phyloP scores from a whole-genome alignment of 208 protist species.

The Crithidia expoeki region DNA sequence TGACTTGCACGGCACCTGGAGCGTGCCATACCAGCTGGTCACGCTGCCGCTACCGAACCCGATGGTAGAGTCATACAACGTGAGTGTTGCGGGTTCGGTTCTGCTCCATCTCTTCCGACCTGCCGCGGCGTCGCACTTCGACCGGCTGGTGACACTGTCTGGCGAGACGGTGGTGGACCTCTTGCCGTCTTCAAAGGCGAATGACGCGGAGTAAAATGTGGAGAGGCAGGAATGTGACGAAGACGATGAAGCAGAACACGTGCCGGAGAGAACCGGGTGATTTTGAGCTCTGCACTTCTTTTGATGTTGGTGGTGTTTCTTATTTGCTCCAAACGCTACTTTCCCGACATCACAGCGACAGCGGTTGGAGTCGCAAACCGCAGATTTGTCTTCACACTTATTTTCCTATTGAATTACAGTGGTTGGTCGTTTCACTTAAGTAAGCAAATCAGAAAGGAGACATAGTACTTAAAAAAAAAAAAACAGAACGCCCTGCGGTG shows the following conservation, averaged over 20 bases:
- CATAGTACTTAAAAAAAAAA: too few species aligned
- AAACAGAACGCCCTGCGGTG: too few species aligned
- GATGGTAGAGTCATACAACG: constrained; percentile 80
- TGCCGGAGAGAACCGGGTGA: not conserved
- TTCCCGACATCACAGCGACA: not conserved
- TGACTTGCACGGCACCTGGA: constrained; percentile 55
- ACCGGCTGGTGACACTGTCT: constrained; percentile 20
- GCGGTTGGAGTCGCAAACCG: not conserved
- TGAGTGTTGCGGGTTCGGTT: constrained; percentile 78
- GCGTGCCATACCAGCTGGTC: constrained; percentile 59
- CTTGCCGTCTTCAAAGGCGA: not conserved
- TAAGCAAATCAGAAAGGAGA: too few species aligned
- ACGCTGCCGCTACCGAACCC: constrained; percentile 75
- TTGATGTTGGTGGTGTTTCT: not conserved
- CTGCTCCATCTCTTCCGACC: constrained; percentile 76
- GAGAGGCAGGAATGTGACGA: not conserved
- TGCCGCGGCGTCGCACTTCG: constrained; percentile 52
- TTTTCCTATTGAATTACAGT: too few species aligned
- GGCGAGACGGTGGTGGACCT: constrained; percentile 18
- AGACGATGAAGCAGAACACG: not conserved
- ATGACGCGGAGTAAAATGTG: constrained; percentile 1
- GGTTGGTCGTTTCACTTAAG: too few species aligned
- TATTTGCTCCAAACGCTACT: too few species aligned
- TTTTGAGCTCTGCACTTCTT: not conserved
- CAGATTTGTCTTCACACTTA: not conserved